These are phyloP conservation scores for Suhomyces sp. DNA, from an alignment of 805 yeast genomes.

Conservation along the genomic window DNA sequence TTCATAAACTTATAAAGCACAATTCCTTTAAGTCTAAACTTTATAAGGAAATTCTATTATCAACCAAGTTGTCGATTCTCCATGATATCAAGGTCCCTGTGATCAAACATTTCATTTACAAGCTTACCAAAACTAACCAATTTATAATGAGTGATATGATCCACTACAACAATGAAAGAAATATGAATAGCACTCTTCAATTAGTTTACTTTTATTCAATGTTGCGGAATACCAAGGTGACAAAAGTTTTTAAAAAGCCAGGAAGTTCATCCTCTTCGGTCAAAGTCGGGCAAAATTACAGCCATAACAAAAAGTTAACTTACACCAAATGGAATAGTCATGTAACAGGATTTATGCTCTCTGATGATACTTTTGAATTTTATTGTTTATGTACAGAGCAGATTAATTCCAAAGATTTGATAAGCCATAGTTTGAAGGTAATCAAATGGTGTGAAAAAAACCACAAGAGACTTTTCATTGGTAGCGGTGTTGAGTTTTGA, in stretches of 20 bases:
- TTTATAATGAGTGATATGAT: slow-evolving; percentile 47
- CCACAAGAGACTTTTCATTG: slow-evolving; percentile 68
- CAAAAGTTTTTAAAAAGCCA: slow-evolving; percentile 16
- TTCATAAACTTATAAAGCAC: slow-evolving; percentile 28
- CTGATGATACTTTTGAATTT: slow-evolving; percentile 34
- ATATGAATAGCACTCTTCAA: slow-evolving; percentile 32
- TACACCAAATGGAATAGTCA: slow-evolving; percentile 26
- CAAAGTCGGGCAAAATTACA: background rate
- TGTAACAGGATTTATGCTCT: slow-evolving; percentile 38
- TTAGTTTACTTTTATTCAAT: slow-evolving; percentile 36
- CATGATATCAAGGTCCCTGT: slow-evolving; percentile 30
- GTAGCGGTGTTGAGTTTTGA: slow-evolving; percentile 63
- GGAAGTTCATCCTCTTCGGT: slow-evolving; percentile 21
- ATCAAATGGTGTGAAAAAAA: slow-evolving; percentile 75
- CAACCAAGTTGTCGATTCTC: slow-evolving; percentile 18
- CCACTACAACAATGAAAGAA: slow-evolving; percentile 18
- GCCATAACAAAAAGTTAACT: slow-evolving; percentile 41
- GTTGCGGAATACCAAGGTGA: slow-evolving; percentile 26
- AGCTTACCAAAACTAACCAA: slow-evolving; percentile 67
- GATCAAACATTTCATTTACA: slow-evolving; percentile 79
- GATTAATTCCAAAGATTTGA: slow-evolving; percentile 54
- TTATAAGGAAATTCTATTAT: slow-evolving; percentile 21
- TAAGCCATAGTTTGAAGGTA: slow-evolving; percentile 60
- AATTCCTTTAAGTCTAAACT: slow-evolving; percentile 21
- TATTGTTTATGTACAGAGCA: slow-evolving; percentile 43